Evolutionary conservation across 2,329 filamentous ascomycete species (phyloP).

Genomic region (Apiospora hydei): DNA sequence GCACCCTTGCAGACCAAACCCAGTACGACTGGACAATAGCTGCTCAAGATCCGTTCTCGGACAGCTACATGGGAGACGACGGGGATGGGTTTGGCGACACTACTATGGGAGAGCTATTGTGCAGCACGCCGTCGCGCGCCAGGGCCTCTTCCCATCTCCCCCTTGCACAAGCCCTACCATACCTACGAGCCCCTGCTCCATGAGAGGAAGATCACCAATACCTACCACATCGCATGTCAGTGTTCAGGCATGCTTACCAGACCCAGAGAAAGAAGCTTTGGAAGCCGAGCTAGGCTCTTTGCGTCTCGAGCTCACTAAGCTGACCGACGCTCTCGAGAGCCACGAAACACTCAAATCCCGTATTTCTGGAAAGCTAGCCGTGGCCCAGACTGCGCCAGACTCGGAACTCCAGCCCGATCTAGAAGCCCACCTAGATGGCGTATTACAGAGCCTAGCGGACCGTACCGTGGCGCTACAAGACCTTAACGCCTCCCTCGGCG

Average conservation of each 20-base stretch:
- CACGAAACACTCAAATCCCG: constrained; percentile 52
- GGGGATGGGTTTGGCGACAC: constrained; percentile 55
- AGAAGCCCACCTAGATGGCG: constrained; percentile 50
- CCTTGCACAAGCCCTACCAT: constrained; percentile 57
- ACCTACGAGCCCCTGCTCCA: constrained; percentile 48
- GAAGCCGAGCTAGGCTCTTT: constrained; percentile 58
- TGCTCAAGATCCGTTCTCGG: constrained; percentile 55
- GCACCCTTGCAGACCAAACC: constrained; percentile 29
- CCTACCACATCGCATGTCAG: constrained; percentile 43
- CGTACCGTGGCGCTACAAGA: constrained; percentile 55
- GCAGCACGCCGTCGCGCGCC: constrained; percentile 57
- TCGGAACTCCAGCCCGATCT: constrained; percentile 40
- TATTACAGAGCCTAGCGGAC: constrained; percentile 56
- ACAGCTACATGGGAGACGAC: constrained; percentile 48
- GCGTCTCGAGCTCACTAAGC: constrained; percentile 55
- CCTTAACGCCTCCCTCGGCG: constrained; percentile 53
- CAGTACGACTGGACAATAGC: constrained; percentile 59
- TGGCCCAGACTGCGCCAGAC: constrained; percentile 26
- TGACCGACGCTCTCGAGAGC: constrained; percentile 55
- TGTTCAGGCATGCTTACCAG: constrained; percentile 51
- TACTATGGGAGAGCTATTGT: constrained; percentile 57
- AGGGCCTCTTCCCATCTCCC: constrained; percentile 58
- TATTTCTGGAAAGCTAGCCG: constrained; percentile 36
- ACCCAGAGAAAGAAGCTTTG: constrained; percentile 50
- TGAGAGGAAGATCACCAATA: constrained; percentile 28